These are phyloP conservation scores for Przewalskia tangutica DNA, from an alignment of 257 asterid species.

Conservation along the genomic window DNA sequence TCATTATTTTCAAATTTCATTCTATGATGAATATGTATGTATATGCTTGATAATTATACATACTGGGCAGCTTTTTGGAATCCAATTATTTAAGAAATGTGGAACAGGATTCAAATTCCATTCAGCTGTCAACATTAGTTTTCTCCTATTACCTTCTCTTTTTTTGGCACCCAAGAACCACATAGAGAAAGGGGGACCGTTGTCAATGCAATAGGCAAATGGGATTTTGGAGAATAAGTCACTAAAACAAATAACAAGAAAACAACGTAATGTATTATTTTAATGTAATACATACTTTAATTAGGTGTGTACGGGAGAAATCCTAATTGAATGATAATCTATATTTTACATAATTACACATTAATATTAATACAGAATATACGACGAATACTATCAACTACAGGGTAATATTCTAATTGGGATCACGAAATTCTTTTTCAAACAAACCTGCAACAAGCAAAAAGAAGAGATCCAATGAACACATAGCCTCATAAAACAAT, in stretches of 20 bases:
- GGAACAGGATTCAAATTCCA: background rate
- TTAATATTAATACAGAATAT: too few relatives aligned
- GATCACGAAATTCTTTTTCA: too few relatives aligned
- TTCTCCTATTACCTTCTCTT: background rate
- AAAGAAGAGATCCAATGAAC: too few relatives aligned
- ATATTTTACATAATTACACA: too few relatives aligned
- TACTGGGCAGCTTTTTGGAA: background rate
- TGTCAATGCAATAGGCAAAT: background rate
- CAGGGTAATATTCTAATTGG: too few relatives aligned
- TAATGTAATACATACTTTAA: background rate
- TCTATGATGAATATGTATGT: background rate
- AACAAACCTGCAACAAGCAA: too few relatives aligned
- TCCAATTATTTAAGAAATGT: background rate
- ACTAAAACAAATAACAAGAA: background rate
- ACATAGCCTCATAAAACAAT: too few relatives aligned
- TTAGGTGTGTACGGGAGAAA: too few relatives aligned
- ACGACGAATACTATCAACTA: too few relatives aligned
- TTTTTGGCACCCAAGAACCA: background rate
- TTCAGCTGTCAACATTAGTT: background rate
- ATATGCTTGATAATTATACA: background rate
- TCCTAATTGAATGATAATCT: too few relatives aligned
- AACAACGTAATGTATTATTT: background rate
- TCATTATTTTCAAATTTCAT: background rate
- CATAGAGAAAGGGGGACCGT: background rate
- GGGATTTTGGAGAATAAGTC: background rate